Base-by-base conservation (phyloP, 2,329 filamentous ascomycete genomes). In the Sarocladium strictum region DNA sequence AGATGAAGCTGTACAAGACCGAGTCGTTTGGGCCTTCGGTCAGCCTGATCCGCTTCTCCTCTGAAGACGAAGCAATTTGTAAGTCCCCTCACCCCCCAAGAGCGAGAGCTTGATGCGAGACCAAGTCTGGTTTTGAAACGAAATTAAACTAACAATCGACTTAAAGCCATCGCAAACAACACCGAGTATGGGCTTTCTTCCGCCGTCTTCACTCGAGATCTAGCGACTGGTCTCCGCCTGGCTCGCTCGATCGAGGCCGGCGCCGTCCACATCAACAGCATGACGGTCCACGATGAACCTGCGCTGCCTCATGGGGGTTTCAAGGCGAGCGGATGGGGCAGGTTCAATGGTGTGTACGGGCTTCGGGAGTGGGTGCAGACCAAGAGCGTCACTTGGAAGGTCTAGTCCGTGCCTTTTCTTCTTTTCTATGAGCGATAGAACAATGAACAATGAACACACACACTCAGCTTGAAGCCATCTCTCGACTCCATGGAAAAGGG, bases 201-300 rank as follows among this genome's bases (percentile, higher is more conserved):
- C 3, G 76, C 81, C 0, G 69, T 85, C 7, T 86, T 84, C 55
- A 84, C 80, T 0, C 70, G 75, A 50, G 74, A 84, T 60, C 69
- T 84, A 32, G 73, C 67, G 35, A 64, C 65, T 43, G 72, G 67
- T 0, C 69, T 73, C 55, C 65, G 65, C 21, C 63, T 75, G 4
- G 70, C 77, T 15, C 74, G 75, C 37, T 77, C 76, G 33, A 77
- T 84, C 41, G 79, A 84, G 63, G 74, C 79, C 1, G 81, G 81
- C 2, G 77, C 81, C 2, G 81, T 85, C 26, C 85, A 87, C 60
- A 85, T 89, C 63, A 89, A 88, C 65, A 72, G 72, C 35, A 80
- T 84, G 74, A 84, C 78, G 2, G 69, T 87, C 4, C 84, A 88
- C 60, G 85, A 89, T 59, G 85, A 87, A 67, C 66, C 77, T 7